Evolutionary conservation across 1,284 basidiomycete species (phyloP).

Genomic region (Puccinia novopanici): DNA sequence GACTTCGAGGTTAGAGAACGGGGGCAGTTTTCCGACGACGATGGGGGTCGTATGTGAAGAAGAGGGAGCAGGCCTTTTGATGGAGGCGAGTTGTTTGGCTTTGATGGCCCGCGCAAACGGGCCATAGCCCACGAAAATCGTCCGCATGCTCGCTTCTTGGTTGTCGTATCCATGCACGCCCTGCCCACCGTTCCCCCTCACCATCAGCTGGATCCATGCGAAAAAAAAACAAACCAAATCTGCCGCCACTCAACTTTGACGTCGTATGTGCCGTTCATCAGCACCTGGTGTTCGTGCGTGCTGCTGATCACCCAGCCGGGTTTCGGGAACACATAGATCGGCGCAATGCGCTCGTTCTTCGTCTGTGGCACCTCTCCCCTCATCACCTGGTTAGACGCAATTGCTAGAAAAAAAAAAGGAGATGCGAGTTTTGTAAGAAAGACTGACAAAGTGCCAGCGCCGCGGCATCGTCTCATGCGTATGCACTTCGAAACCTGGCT

Average conservation of each 20-base stretch:
- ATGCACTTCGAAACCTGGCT: constrained; percentile 71
- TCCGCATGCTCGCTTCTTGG: constrained; percentile 26
- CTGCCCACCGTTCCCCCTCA: too few relatives aligned
- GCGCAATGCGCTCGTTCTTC: constrained; percentile 73
- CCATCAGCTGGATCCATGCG: too few relatives aligned
- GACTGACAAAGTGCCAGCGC: constrained; percentile 69
- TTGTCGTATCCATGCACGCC: constrained; percentile 50
- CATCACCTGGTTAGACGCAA: not conserved
- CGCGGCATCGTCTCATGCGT: constrained; percentile 77
- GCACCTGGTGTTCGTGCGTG: constrained; percentile 60
- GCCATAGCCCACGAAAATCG: constrained; percentile 38
- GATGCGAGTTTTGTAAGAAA: not conserved
- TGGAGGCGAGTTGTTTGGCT: not conserved
- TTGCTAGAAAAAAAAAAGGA: not conserved
- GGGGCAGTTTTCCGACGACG: not conserved
- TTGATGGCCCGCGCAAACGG: constrained; percentile 16
- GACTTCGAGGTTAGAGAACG: constrained; percentile 44
- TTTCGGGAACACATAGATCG: constrained; percentile 79
- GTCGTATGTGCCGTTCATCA: constrained; percentile 66
- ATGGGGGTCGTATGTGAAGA: not conserved
- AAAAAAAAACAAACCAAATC: too few relatives aligned
- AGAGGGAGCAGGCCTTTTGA: not conserved
- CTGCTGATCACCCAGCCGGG: constrained; percentile 73
- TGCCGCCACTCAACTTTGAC: constrained; percentile 63
- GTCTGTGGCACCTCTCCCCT: constrained; percentile 54